These are phyloP conservation scores for Phaeosphaeriaceae sp. DNA, from an alignment of 2,329 filamentous ascomycete genomes.

Conservation along the genomic window DNA sequence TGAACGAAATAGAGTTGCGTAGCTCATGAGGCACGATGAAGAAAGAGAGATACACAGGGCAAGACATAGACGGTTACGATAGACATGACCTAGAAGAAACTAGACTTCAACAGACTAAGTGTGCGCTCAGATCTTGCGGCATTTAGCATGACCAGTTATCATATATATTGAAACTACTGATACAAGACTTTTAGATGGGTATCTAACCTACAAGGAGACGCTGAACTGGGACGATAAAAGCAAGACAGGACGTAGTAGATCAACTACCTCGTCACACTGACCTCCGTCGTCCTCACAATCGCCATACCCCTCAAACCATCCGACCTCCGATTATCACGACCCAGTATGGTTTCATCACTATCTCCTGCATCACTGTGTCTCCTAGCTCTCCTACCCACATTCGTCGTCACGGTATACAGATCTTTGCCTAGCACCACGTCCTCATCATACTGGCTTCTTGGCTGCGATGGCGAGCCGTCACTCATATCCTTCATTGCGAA, in stretches of 20 bases:
- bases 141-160: neutral
- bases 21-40: neutral
- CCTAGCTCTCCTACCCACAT: neutral
- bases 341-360: slow-evolving; percentile 23
- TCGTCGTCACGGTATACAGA: slow-evolving; percentile 11
- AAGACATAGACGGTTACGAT: slow-evolving; percentile 12
- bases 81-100: slow-evolving; percentile 1
- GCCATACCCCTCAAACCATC: slow-evolving; percentile 5
- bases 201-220: neutral
- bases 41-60: neutral
- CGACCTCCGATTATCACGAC: slow-evolving; percentile 2
- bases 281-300: slow-evolving; percentile 30
- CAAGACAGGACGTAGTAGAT: neutral
- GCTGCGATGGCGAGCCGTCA: slow-evolving; percentile 7
- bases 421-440: slow-evolving; percentile 19
- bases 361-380: slow-evolving; percentile 8
- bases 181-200: neutral
- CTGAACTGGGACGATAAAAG: neutral
- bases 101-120: neutral
- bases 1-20: slow-evolving; percentile 22
- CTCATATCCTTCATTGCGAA: slow-evolving; percentile 23
- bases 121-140: neutral
- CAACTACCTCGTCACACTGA: slow-evolving; percentile 16
- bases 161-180: neutral
- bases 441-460: slow-evolving; percentile 15